A percentile compares a stretch with the other conserved stretches of the same genome.
These are phyloP conservation scores for Escovopsis sp. DNA, from an alignment of 2,329 filamentous ascomycete genomes.

Conservation along the genomic window DNA sequence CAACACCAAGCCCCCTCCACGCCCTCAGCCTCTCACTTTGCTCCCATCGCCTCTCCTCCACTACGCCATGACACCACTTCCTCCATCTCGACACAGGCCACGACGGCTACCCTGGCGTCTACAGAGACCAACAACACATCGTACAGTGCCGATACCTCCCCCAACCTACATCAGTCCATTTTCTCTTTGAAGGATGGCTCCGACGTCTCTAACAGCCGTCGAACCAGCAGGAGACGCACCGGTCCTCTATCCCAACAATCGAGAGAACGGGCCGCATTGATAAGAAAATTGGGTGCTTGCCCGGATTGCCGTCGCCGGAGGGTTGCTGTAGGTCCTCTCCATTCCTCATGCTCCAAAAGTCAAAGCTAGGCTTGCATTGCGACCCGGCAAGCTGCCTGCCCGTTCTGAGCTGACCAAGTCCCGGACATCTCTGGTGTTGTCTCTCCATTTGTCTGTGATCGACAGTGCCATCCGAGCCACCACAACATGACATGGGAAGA, in stretches of 20 bases:
- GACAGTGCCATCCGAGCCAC: constrained; percentile 42
- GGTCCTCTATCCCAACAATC: constrained; percentile 43
- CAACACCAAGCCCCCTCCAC: constrained; percentile 5
- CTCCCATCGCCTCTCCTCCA: constrained; percentile 16
- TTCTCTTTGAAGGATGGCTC: constrained; percentile 40
- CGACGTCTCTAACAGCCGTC: constrained; percentile 36
- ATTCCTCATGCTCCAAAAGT: background rate
- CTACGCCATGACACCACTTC: constrained; percentile 35
- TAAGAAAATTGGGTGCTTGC: constrained; percentile 44
- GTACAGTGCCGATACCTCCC: constrained; percentile 38
- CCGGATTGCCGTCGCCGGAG: constrained; percentile 38
- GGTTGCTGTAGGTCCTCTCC: constrained; percentile 46
- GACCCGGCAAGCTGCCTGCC: background rate
- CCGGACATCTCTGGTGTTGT: too few species aligned
- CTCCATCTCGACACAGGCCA: constrained; percentile 36
- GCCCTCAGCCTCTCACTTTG: constrained; percentile 7
- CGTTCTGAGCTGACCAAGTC: background rate
- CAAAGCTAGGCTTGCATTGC: too few species aligned
- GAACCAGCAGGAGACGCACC: constrained; percentile 41
- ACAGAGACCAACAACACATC: constrained; percentile 33
- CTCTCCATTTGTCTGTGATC: constrained; percentile 1
- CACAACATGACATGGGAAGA: constrained; percentile 48
- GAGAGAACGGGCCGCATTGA: constrained; percentile 42
- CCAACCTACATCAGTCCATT: constrained; percentile 33
- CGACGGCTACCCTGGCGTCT: constrained; percentile 26